phyloP scores from a whole-genome alignment of 108 stramenopile genomes.

The Cyclostephanos tholiformis region DNA sequence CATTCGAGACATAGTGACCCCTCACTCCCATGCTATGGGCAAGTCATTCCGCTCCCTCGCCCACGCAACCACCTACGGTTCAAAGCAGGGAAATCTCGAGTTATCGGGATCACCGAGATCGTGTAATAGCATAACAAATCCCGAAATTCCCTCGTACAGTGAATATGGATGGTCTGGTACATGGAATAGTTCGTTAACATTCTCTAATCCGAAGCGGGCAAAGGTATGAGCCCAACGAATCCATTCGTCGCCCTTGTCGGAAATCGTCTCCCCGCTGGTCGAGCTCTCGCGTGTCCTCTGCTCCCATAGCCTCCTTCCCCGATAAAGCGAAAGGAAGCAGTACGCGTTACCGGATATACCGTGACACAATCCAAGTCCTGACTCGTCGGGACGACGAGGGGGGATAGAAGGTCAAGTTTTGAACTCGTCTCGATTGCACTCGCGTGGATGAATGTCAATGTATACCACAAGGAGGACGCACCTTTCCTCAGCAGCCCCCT shows the following conservation, averaged over 20 bases:
- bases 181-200: constrained; percentile 19
- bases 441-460: background rate
- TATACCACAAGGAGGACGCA: too few species aligned
- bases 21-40: background rate
- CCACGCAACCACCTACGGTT: background rate
- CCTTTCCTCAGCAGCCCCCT: constrained; percentile 62
- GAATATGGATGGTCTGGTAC: constrained; percentile 57
- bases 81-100: constrained; percentile 30
- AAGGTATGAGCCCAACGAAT: constrained; percentile 37
- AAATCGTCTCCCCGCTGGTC: background rate
- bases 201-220: constrained; percentile 40
- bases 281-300: background rate
- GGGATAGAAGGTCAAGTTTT: background rate
- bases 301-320: constrained; percentile 17
- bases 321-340: constrained; percentile 57
- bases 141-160: constrained; percentile 59
- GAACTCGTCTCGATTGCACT: background rate
- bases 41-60: background rate
- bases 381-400: background rate
- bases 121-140: constrained; percentile 35
- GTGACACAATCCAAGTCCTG: constrained; percentile 72
- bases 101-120: constrained; percentile 22
- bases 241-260: constrained; percentile 23
- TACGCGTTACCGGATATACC: constrained; percentile 77
- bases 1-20: too few species aligned